Evolutionary conservation across 163 green algal genomes (phyloP).

Genomic region (Chlorella variabilis): DNA sequence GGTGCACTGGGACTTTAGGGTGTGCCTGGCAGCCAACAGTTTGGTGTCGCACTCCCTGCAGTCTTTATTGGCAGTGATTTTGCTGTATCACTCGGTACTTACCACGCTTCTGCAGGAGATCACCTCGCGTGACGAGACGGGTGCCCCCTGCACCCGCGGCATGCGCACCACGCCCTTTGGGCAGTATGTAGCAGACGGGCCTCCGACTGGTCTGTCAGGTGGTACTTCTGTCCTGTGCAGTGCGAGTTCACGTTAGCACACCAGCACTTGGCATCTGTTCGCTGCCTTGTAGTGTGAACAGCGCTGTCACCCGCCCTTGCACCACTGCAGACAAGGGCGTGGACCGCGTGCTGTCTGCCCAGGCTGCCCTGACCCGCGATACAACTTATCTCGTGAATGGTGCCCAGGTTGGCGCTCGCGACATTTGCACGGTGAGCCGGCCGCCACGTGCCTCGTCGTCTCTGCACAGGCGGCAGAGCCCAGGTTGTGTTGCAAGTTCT

Average conservation of each 20-base stretch:
- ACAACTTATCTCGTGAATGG: constrained; percentile 81
- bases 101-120: constrained; percentile 65
- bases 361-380: constrained; percentile 77
- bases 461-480: no score
- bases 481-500: not conserved
- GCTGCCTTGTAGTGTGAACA: not conserved
- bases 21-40: no score
- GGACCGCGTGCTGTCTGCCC: constrained; percentile 78
- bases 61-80: no score
- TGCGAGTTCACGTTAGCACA: no score
- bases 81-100: no score
- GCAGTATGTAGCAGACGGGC: constrained; percentile 64
- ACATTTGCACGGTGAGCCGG: constrained; percentile 67
- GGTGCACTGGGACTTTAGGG: no score
- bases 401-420: constrained; percentile 69
- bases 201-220: constrained; percentile 77
- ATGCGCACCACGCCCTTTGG: constrained; percentile 47
- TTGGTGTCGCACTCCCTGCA: no score
- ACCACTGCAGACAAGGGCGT: constrained; percentile 54
- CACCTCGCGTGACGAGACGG: constrained; percentile 74
- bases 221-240: no score
- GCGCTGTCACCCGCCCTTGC: not conserved
- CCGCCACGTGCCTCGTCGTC: no score
- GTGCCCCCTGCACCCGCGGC: constrained; percentile 57
- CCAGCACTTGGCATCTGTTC: no score